Percentiles rank a stretch among this genome's conserved stretches.
Evolutionary conservation across 306 rosid species (phyloP).

Genomic region (Quercus robur): DNA sequence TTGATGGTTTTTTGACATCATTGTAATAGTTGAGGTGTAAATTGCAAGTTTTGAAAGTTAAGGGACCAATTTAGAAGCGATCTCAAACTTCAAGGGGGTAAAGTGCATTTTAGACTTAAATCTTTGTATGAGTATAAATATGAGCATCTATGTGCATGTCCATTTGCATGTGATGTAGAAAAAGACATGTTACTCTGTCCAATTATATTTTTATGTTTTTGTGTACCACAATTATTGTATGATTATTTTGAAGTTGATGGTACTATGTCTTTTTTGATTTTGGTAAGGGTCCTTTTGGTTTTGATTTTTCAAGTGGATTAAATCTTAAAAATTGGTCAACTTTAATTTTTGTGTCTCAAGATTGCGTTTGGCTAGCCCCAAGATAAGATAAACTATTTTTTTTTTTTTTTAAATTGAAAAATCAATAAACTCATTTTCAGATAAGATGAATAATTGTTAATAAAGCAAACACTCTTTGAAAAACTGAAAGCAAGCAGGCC

Average conservation of each 20-base stretch:
- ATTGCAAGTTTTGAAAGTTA: too few relatives aligned
- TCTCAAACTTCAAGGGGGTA: too few relatives aligned
- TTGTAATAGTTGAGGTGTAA: too few relatives aligned
- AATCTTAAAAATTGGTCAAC: not conserved
- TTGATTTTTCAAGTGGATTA: not conserved
- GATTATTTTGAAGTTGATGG: not conserved
- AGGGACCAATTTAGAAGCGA: too few relatives aligned
- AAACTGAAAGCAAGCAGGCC: too few relatives aligned
- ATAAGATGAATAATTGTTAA: not conserved
- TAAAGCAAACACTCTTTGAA: not conserved
- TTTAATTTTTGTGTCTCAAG: not conserved
- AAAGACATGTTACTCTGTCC: not conserved
- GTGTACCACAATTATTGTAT: not conserved
- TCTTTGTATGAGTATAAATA: not conserved
- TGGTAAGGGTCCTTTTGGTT: not conserved
- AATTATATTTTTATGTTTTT: not conserved
- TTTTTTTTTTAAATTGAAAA: not conserved
- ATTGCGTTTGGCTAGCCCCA: not conserved
- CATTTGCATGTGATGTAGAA: not conserved
- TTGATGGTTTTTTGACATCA: not conserved
- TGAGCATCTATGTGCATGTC: not conserved
- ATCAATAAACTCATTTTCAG: not conserved
- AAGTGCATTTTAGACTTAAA: too few relatives aligned
- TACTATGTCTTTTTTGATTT: not conserved
- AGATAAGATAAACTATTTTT: not conserved